Percentiles rank a stretch among this genome's conserved stretches.
These are phyloP conservation scores for Chloranthus sessilifolius DNA, from an alignment of 164 flowering plant species.

Conservation along the genomic window DNA sequence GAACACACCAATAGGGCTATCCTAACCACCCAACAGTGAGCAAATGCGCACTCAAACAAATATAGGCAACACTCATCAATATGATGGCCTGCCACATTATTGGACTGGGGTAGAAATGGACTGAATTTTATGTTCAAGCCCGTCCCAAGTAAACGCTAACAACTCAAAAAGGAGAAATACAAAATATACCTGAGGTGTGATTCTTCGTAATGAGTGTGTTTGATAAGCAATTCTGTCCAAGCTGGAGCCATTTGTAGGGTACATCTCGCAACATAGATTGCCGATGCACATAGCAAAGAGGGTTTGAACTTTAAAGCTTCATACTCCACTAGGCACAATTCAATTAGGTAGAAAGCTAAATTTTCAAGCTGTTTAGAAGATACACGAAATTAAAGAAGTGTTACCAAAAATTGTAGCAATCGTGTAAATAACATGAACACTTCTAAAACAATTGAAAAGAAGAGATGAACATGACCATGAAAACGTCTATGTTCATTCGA, in stretches of 20 bases:
- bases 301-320: conserved; percentile 74
- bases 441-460: neutral
- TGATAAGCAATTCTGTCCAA: conserved; percentile 71
- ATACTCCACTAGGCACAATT: conserved; percentile 69
- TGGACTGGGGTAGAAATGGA: too few relatives aligned
- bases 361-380: conserved; percentile 60
- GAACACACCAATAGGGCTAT: too few relatives aligned
- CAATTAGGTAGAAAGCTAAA: conserved; percentile 75
- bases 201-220: conserved; percentile 60
- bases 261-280: conserved; percentile 72
- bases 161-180: neutral
- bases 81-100: neutral
- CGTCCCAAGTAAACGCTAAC: too few relatives aligned
- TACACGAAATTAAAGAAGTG: neutral
- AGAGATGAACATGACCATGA: too few relatives aligned
- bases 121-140: too few relatives aligned
- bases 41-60: too few relatives aligned
- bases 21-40: too few relatives aligned
- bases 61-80: neutral
- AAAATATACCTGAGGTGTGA: conserved; percentile 48
- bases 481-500: too few relatives aligned
- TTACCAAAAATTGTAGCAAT: conserved; percentile 2
- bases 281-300: conserved; percentile 80
- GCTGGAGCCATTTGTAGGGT: conserved; percentile 51
- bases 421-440: neutral